Evolutionary conservation across 192 early-diverging fungal genomes (phyloP).

Genomic region (Coemansia sp.): DNA sequence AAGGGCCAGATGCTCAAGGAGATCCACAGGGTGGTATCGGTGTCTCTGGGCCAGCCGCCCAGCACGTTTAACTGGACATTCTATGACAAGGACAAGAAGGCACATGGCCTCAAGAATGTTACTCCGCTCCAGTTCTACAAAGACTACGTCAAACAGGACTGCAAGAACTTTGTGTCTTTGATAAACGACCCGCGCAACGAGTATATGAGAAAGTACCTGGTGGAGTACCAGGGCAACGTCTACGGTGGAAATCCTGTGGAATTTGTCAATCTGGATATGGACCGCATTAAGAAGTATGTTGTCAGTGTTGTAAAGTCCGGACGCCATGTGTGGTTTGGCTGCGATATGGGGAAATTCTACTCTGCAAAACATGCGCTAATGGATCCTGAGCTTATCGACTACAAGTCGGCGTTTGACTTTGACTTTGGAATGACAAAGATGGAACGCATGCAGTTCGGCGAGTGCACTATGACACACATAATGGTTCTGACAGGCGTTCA

Average conservation of each 20-base stretch:
- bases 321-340: slow-evolving; percentile 75
- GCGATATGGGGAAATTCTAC: slow-evolving; percentile 70
- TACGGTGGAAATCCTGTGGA: slow-evolving; percentile 63
- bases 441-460: slow-evolving; percentile 68
- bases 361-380: slow-evolving; percentile 60
- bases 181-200: slow-evolving; percentile 76
- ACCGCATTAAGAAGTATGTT: slow-evolving; percentile 61
- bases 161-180: slow-evolving; percentile 63
- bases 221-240: slow-evolving; percentile 72
- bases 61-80: slow-evolving; percentile 66
- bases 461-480: slow-evolving; percentile 76
- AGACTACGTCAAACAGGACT: slow-evolving; percentile 61
- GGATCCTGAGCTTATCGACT: slow-evolving; percentile 66
- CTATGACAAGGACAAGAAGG: slow-evolving; percentile 72
- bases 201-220: slow-evolving; percentile 63
- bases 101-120: slow-evolving; percentile 54
- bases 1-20: slow-evolving; percentile 67
- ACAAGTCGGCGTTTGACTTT: slow-evolving; percentile 65
- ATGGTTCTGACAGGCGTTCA: slow-evolving; percentile 81
- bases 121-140: slow-evolving; percentile 66
- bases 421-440: slow-evolving; percentile 63
- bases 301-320: slow-evolving; percentile 61
- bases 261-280: slow-evolving; percentile 65
- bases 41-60: slow-evolving; percentile 72
- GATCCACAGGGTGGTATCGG: slow-evolving; percentile 68